Conservation (phyloP, 257 asterid genomes). For the Eucommia ulmoides region DNA sequence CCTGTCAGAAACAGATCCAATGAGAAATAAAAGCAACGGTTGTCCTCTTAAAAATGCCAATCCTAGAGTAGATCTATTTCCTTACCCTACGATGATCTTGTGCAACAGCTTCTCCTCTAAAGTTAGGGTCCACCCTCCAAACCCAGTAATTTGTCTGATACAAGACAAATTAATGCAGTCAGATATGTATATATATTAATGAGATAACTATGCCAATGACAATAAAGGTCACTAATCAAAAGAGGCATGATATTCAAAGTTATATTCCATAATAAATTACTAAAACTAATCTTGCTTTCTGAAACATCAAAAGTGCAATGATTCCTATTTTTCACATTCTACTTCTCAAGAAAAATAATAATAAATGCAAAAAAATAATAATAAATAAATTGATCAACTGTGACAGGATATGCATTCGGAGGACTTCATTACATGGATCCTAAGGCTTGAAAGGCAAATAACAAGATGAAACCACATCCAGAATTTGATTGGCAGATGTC, state of each 20-base stretch:
- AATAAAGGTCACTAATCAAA: conserved; percentile 7
- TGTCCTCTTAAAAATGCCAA: background rate
- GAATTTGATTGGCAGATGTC: too few relatives aligned
- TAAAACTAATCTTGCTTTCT: background rate
- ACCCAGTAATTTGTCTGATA: conserved; percentile 59
- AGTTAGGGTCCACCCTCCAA: conserved; percentile 62
- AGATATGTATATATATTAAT: conserved; percentile 2
- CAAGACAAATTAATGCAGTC: conserved; percentile 10
- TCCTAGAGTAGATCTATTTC: background rate
- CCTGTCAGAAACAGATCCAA: conserved; percentile 25
- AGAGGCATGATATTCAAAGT: background rate
- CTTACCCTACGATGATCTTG: conserved; percentile 49
- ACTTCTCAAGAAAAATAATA: background rate
- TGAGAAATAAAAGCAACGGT: conserved; percentile 3
- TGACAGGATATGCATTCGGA: too few relatives aligned
- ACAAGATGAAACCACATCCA: too few relatives aligned
- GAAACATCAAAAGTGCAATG: background rate
- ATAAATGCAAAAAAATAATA: too few relatives aligned
- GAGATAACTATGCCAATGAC: background rate
- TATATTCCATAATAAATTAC: background rate
- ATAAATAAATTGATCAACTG: too few relatives aligned
- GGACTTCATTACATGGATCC: too few relatives aligned
- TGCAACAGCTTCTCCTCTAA: conserved; percentile 16
- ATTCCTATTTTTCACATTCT: background rate
- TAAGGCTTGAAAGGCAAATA: too few relatives aligned